Conservation (phyloP, 441 rosid genomes). For the Codiaeum variegatum region DNA sequence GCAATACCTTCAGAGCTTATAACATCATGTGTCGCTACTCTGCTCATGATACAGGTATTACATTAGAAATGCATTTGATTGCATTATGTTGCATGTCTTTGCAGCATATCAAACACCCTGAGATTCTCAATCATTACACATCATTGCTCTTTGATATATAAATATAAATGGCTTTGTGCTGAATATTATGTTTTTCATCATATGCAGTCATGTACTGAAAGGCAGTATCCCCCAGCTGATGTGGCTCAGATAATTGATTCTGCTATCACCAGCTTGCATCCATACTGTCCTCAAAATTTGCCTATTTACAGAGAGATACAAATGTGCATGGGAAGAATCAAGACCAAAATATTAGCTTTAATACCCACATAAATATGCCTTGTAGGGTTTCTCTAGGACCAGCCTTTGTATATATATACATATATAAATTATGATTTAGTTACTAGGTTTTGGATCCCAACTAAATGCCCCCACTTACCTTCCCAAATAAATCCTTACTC, state of each 20-base stretch:
- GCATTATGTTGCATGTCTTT: no score
- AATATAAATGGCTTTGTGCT: neutral
- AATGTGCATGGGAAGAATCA: slow-evolving; percentile 91
- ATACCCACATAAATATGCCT: slow-evolving; percentile 60
- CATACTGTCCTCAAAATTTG: slow-evolving; percentile 73
- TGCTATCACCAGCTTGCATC: slow-evolving; percentile 78
- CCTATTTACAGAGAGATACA: slow-evolving; percentile 82
- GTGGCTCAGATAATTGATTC: slow-evolving; percentile 87
- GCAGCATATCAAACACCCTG: no score
- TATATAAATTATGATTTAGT: neutral
- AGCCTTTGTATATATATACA: slow-evolving; percentile 16
- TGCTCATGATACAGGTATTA: slow-evolving; percentile 91
- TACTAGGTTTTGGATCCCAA: neutral
- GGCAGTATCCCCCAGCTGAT: slow-evolving; percentile 81
- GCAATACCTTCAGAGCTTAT: slow-evolving; percentile 72
- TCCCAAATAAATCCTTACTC: neutral
- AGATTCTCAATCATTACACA: no score
- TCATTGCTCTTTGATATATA: neutral
- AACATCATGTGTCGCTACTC: slow-evolving; percentile 79
- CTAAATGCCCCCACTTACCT: neutral
- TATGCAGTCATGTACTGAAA: slow-evolving; percentile 78
- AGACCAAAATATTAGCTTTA: slow-evolving; percentile 85
- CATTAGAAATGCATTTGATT: no score
- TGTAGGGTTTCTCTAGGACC: neutral
- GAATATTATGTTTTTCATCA: slow-evolving; percentile 9